These are phyloP conservation scores for Pholiota adiposa DNA, from an alignment of 1,284 basidiomycete genomes.

Conservation along the genomic window DNA sequence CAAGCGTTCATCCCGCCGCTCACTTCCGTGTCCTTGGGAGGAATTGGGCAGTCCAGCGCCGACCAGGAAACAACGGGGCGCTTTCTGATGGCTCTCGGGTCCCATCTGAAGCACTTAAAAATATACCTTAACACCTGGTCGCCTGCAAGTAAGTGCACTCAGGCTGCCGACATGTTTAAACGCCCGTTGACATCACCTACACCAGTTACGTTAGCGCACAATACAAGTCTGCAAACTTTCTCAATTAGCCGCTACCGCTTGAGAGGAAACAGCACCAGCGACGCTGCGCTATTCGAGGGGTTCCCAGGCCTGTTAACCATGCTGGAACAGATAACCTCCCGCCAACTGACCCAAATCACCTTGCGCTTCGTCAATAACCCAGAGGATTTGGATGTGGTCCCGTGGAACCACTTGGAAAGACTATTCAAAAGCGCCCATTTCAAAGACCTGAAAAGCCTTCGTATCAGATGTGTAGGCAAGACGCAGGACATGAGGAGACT, in stretches of 20 bases:
- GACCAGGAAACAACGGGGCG: slow-evolving; percentile 1
- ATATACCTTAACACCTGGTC: slow-evolving; percentile 9
- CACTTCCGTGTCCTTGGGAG: neutral
- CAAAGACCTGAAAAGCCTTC: neutral
- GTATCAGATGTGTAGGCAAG: neutral
- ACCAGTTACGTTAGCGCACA: slow-evolving; percentile 5
- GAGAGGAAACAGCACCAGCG: neutral
- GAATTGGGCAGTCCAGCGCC: neutral
- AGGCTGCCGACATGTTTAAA: neutral
- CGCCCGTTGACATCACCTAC: neutral
- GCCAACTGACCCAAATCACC: neutral
- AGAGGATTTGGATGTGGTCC: neutral
- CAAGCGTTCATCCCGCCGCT: neutral
- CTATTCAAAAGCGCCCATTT: neutral
- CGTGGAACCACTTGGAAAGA: slow-evolving; percentile 2
- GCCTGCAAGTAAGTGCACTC: neutral
- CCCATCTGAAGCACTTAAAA: slow-evolving; percentile 1
- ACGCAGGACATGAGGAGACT: neutral
- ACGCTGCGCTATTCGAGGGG: neutral
- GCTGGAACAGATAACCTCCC: slow-evolving; percentile 1
- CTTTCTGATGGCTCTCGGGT: slow-evolving; percentile 4
- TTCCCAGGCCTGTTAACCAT: neutral
- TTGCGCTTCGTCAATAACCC: slow-evolving; percentile 6
- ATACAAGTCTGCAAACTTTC: slow-evolving; percentile 4
- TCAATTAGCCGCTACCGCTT: slow-evolving; percentile 5